These are phyloP conservation scores for Beta vulgaris DNA, from an alignment of 148 eudicot species.

Conservation along the genomic window DNA sequence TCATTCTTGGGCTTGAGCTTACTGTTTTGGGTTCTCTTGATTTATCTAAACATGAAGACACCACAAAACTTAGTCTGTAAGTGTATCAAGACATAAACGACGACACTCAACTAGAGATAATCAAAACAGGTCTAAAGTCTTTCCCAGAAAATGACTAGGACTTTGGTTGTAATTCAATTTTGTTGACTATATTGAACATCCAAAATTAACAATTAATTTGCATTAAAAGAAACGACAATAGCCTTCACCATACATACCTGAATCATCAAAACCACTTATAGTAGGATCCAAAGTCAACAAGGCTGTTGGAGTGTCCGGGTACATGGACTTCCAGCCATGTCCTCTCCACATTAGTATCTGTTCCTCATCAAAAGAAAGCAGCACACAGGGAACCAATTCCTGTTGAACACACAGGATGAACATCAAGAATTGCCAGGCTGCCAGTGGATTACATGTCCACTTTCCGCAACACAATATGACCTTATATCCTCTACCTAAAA, in stretches of 20 bases:
- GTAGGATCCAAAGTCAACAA: conserved; percentile 10
- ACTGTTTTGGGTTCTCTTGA: conserved; percentile 20
- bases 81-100: not conserved
- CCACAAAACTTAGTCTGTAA: not conserved
- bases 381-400: conserved; percentile 90
- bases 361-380: conserved; percentile 86
- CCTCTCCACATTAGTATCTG: conserved; percentile 98
- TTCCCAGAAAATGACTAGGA: not conserved
- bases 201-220: not conserved
- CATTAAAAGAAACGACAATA: not conserved
- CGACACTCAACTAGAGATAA: not conserved
- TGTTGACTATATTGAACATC: not conserved
- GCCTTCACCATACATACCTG: conserved; percentile 37
- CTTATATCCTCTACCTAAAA: no score
- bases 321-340: conserved; percentile 83
- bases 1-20: conserved; percentile 74
- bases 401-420: conserved; percentile 26
- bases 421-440: not conserved
- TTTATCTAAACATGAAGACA: conserved; percentile 18
- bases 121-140: not conserved
- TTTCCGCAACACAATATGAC: not conserved
- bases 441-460: not conserved
- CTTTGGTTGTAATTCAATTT: not conserved
- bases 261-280: conserved; percentile 18
- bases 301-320: conserved; percentile 34